Percentiles rank a stretch among this genome's conserved stretches.
Conservation (phyloP, 2,329 filamentous ascomycete species). For the Didymella glomerata region DNA sequence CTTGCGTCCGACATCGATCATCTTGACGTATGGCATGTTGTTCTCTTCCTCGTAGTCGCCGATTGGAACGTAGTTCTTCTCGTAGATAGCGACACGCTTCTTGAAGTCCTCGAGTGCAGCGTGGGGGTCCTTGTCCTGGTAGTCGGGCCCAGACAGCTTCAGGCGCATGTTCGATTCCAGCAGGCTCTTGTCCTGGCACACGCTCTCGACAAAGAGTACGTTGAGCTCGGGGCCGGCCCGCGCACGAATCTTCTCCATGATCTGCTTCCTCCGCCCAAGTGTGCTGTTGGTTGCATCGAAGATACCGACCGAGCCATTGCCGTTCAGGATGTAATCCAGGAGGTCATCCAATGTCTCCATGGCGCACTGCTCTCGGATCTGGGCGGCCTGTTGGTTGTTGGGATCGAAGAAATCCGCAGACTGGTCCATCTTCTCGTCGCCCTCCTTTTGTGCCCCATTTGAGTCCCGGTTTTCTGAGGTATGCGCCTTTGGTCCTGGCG, state of each 20-base stretch:
- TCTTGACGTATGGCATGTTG: constrained; percentile 94
- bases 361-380: constrained; percentile 88
- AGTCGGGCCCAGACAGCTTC: constrained; percentile 95
- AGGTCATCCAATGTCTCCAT: constrained; percentile 92
- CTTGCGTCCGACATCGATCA: constrained; percentile 97
- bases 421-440: constrained; percentile 75
- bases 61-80: constrained; percentile 90
- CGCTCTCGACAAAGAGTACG: constrained; percentile 93
- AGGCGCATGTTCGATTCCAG: constrained; percentile 96
- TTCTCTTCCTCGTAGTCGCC: constrained; percentile 90
- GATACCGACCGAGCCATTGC: constrained; percentile 89
- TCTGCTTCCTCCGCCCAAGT: constrained; percentile 78
- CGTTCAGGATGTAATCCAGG: constrained; percentile 83
- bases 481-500: constrained; percentile 41
- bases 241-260: constrained; percentile 83
- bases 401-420: constrained; percentile 95
- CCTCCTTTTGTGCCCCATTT: constrained; percentile 39
- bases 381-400: constrained; percentile 80
- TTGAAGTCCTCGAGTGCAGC: constrained; percentile 91
- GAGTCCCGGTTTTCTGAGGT: constrained; percentile 28
- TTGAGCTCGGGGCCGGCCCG: constrained; percentile 85
- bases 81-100: constrained; percentile 88
- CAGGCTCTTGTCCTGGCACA: constrained; percentile 83
- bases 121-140: constrained; percentile 88
- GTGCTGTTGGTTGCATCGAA: constrained; percentile 98